Percentiles rank a stretch among this genome's conserved stretches.
These are phyloP conservation scores for Epichloe baconii DNA, from an alignment of 2,329 filamentous ascomycete species.

Conservation along the genomic window DNA sequence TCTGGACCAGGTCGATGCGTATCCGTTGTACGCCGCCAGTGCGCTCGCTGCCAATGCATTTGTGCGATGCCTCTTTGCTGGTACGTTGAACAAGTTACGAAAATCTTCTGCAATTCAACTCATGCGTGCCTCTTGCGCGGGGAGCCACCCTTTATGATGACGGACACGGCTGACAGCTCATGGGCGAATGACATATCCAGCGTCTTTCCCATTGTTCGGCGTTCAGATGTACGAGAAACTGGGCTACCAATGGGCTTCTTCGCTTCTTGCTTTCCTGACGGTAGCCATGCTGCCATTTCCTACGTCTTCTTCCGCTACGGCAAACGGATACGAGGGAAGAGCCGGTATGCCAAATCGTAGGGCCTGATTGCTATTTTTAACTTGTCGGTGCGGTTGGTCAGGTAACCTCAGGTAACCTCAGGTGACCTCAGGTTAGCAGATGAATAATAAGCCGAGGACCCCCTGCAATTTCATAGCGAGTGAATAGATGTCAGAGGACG, in stretches of 20 bases:
- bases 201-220: conserved; percentile 64
- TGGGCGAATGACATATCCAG: conserved; percentile 22
- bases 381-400: background rate
- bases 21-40: conserved; percentile 60
- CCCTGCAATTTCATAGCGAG: background rate
- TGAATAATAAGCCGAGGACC: background rate
- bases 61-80: conserved; percentile 62
- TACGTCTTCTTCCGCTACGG: conserved; percentile 50
- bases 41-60: conserved; percentile 78
- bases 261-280: conserved; percentile 46
- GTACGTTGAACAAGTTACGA: conserved; percentile 22
- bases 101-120: background rate
- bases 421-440: background rate
- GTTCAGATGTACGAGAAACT: conserved; percentile 58
- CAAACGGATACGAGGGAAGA: conserved; percentile 40
- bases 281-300: conserved; percentile 49
- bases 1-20: conserved; percentile 50
- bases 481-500: background rate
- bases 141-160: background rate
- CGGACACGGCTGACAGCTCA: conserved; percentile 6
- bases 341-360: conserved; percentile 34
- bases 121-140: background rate
- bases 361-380: background rate
- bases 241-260: conserved; percentile 58
- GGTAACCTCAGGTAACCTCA: no score